Conservation (phyloP, 805 yeast species). For the Metschnikowia kunwiensis region DNA sequence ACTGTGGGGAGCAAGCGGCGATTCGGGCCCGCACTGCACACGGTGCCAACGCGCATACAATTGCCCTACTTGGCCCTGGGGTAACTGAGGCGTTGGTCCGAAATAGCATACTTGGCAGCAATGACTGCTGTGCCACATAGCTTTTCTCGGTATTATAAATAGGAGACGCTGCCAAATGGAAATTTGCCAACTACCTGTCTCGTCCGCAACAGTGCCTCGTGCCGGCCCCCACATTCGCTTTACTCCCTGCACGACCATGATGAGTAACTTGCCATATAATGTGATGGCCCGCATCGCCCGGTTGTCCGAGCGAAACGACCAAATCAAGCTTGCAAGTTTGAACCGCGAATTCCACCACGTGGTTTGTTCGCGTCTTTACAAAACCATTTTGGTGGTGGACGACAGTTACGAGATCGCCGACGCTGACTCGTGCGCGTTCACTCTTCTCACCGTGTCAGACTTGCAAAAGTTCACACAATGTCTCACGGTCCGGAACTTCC, state of each 20-base stretch:
- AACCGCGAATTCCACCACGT: conserved; percentile 12
- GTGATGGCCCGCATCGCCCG: conserved; percentile 13
- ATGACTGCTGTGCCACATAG: too few relatives aligned
- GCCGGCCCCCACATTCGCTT: too few relatives aligned
- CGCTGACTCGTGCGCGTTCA: conserved; percentile 2
- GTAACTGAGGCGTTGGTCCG: too few relatives aligned
- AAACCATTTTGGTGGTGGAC: conserved; percentile 18
- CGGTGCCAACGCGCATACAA: neutral
- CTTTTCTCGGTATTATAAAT: too few relatives aligned
- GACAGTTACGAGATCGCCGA: conserved; percentile 3
- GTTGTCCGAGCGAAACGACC: conserved; percentile 6
- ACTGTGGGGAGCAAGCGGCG: conserved; percentile 9
- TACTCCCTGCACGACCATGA: too few relatives aligned
- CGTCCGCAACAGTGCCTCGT: too few relatives aligned
- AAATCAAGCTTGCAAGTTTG: conserved; percentile 12
- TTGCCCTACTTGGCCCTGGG: neutral
- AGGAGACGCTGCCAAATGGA: too few relatives aligned
- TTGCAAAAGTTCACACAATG: conserved; percentile 14
- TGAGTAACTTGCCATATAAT: conserved; percentile 13
- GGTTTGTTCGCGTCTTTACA: conserved; percentile 17
- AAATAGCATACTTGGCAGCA: too few relatives aligned
- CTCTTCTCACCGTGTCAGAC: conserved; percentile 11
- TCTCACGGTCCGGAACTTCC: conserved; percentile 15
- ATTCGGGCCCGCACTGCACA: conserved; percentile 3
- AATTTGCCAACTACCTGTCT: too few relatives aligned